Evolutionary conservation across 2,329 filamentous ascomycete genomes (phyloP).

Genomic region (Delphinella strobiligena): DNA sequence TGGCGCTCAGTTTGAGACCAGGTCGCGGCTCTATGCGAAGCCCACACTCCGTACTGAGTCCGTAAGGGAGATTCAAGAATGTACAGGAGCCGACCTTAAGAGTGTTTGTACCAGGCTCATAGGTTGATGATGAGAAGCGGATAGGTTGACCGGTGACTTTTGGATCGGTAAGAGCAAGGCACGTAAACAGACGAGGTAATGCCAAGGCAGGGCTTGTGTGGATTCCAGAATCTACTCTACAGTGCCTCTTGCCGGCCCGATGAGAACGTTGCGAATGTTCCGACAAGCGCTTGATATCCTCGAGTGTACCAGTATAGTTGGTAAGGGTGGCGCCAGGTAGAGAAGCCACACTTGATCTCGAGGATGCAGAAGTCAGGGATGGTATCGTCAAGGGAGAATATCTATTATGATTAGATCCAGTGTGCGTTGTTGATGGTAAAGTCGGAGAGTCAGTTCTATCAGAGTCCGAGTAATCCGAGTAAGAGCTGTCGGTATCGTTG

Average conservation of each 20-base stretch:
- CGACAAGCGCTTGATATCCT: not conserved
- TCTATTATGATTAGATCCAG: too few species aligned
- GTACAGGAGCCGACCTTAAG: slow-evolving; percentile 15
- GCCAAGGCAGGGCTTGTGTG: not conserved
- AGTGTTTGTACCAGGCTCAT: slow-evolving; percentile 11
- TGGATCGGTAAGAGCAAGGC: slow-evolving; percentile 15
- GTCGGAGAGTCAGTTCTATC: not conserved
- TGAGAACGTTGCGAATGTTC: not conserved
- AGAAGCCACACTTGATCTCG: too few species aligned
- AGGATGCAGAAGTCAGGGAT: too few species aligned
- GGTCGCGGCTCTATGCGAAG: slow-evolving; percentile 17
- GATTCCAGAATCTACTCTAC: not conserved
- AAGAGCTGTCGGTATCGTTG: not conserved
- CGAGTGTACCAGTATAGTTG: not conserved
- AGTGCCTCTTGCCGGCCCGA: too few species aligned
- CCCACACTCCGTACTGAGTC: slow-evolving; percentile 15
- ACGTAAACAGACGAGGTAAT: slow-evolving; percentile 2
- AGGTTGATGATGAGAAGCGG: slow-evolving; percentile 14
- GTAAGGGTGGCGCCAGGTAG: not conserved
- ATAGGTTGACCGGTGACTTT: slow-evolving; percentile 18
- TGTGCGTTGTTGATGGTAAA: not conserved
- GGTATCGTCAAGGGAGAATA: too few species aligned
- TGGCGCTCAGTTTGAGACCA: too few species aligned
- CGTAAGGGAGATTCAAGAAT: slow-evolving; percentile 18
- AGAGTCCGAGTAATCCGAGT: not conserved